A percentile compares a stretch with the other conserved stretches of the same genome.
Evolutionary conservation across 257 asterid genomes (phyloP).

Genomic region (Solanum pinnatisectum): DNA sequence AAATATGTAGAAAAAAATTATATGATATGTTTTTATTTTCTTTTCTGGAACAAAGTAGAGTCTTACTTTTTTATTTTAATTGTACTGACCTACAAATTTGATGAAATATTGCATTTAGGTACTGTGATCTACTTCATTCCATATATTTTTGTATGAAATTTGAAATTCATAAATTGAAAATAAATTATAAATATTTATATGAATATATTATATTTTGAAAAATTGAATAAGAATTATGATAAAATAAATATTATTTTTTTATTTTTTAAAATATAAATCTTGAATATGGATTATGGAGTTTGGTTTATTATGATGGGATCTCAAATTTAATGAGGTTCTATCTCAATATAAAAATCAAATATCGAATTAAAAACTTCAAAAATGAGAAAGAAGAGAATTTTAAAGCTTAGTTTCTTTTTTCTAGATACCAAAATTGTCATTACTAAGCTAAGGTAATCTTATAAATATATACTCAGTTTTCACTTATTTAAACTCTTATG

Average conservation of each 20-base stretch:
- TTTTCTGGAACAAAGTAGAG: no score
- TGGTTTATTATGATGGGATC: no score
- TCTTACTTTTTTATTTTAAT: not conserved
- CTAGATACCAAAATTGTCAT: not conserved
- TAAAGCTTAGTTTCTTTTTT: not conserved
- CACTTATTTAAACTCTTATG: not conserved
- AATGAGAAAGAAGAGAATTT: not conserved
- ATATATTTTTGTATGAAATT: not conserved
- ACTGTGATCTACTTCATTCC: not conserved
- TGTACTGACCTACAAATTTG: not conserved
- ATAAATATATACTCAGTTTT: not conserved
- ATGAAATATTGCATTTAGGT: not conserved
- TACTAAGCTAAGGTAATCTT: not conserved
- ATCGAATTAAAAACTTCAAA: not conserved
- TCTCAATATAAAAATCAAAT: no score
- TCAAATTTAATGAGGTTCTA: no score
- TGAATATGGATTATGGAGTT: no score
- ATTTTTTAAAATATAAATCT: no score
- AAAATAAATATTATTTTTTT: no score
- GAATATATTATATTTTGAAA: not conserved
- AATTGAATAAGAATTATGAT: no score
- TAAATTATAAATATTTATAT: not conserved
- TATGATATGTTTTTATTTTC: no score
- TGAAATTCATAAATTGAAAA: not conserved
- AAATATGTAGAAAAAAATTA: not conserved